Evolutionary conservation across 352 stramenopile species (phyloP).

Genomic region (Albugo laibachii): DNA sequence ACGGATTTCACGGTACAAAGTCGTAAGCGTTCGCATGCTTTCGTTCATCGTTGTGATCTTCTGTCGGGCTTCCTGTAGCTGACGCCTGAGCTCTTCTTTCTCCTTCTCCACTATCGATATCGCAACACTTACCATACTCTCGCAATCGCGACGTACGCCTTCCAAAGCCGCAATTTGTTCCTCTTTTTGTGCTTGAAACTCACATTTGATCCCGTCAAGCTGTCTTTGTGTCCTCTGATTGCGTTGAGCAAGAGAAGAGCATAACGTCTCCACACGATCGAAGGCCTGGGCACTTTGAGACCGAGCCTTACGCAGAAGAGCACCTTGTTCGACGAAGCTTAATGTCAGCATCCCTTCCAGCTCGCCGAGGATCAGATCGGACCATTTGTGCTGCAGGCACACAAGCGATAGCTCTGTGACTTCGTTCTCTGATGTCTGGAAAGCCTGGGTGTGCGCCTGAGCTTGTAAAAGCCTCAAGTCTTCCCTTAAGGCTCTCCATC

Average conservation of each 20-base stretch:
- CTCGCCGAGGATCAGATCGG: conserved; percentile 71
- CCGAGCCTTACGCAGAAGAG: conserved; percentile 53
- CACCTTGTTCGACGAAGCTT: conserved; percentile 78
- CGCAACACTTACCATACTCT: conserved; percentile 29
- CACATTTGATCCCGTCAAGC: conserved; percentile 14
- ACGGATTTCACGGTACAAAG: conserved; percentile 86
- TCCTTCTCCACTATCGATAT: conserved; percentile 21
- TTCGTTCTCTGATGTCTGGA: too few relatives aligned
- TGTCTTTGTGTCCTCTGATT: conserved; percentile 18
- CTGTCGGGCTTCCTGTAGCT: conserved; percentile 42
- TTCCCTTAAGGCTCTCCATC: too few relatives aligned
- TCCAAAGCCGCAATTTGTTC: conserved; percentile 20
- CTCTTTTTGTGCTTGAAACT: conserved; percentile 17
- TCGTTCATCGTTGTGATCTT: conserved; percentile 81
- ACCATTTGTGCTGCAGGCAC: conserved; percentile 79
- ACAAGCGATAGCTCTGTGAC: too few relatives aligned
- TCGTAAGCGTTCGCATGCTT: conserved; percentile 85
- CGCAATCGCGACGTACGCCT: conserved; percentile 19
- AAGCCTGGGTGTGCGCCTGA: too few relatives aligned
- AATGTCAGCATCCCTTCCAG: conserved; percentile 74
- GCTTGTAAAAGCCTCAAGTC: too few relatives aligned
- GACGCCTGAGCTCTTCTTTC: conserved; percentile 48
- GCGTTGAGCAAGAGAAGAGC: too few relatives aligned
- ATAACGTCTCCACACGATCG: conserved; percentile 45
- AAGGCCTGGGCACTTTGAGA: conserved; percentile 69